Conservation (phyloP, 2,329 filamentous ascomycete species). For the Cadophora gregata region DNA sequence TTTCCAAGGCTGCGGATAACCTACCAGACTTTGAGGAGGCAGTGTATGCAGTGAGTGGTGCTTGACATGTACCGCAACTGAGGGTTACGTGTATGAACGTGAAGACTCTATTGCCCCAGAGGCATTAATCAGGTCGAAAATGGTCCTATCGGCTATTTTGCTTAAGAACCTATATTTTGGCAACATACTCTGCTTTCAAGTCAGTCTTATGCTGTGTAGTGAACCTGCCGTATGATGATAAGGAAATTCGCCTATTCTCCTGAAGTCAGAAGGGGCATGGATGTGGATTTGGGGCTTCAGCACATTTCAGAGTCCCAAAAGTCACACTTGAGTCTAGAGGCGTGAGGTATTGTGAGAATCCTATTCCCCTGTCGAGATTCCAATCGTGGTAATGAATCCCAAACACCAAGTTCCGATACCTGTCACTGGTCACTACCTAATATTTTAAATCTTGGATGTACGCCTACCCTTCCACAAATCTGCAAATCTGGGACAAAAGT, state of each 20-base stretch:
- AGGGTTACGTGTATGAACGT: not conserved
- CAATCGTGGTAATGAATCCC: no score
- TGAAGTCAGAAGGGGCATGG: not conserved
- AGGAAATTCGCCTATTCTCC: not conserved
- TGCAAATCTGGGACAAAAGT: not conserved
- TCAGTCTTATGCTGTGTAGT: not conserved
- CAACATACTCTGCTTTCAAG: not conserved
- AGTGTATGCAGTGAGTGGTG: constrained; percentile 40
- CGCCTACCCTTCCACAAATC: not conserved
- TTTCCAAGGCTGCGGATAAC: constrained; percentile 57
- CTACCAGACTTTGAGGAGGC: constrained; percentile 59
- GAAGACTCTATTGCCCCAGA: not conserved
- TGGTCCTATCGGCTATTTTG: no score
- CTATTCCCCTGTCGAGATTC: no score
- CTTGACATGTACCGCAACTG: not conserved
- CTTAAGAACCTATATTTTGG: not conserved
- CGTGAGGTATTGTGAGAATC: no score
- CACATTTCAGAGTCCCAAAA: no score
- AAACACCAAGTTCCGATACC: no score
- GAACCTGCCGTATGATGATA: not conserved
- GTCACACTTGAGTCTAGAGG: no score
- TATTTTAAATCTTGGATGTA: no score
- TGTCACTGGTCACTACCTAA: no score
- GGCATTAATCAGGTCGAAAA: no score
- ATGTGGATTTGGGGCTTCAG: not conserved